Percentiles rank a stretch among this genome's conserved stretches.
Conservation (phyloP, 164 flowering plant genomes). For the Buxus sempervirens region DNA sequence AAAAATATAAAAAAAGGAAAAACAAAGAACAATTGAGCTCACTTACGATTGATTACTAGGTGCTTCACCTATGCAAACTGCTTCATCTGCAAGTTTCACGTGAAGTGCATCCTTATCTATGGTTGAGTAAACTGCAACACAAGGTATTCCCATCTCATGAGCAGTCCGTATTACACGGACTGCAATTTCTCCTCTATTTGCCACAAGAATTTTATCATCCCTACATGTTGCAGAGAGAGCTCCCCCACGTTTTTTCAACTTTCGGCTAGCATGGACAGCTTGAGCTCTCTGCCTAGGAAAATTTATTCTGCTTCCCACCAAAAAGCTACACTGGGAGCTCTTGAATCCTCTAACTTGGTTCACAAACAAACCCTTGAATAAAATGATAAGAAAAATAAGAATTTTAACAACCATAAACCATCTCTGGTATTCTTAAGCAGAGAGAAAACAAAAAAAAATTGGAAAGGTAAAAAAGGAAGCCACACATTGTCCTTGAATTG, state of each 20-base stretch:
- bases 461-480: too few species aligned
- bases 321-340: constrained; percentile 71
- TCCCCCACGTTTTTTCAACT: constrained; percentile 50
- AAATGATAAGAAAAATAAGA: background rate
- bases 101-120: constrained; percentile 98
- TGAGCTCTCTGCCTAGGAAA: constrained; percentile 49
- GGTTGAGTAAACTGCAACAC: constrained; percentile 97
- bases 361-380: constrained; percentile 38
- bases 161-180: constrained; percentile 95
- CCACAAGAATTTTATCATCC: constrained; percentile 80
- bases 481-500: too few species aligned
- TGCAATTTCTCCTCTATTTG: constrained; percentile 99
- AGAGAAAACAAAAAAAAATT: background rate
- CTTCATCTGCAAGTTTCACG: constrained; percentile 94
- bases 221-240: constrained; percentile 60
- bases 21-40: constrained; percentile 4
- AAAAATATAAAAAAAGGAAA: background rate
- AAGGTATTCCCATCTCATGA: constrained; percentile 95
- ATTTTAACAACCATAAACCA: background rate
- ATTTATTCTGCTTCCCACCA: constrained; percentile 46
- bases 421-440: background rate
- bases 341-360: constrained; percentile 40
- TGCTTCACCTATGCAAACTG: constrained; percentile 99
- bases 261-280: constrained; percentile 30
- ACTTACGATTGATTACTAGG: constrained; percentile 97